phyloP scores from a whole-genome alignment of 2,329 filamentous ascomycete species.

The Colletotrichum sojae region DNA sequence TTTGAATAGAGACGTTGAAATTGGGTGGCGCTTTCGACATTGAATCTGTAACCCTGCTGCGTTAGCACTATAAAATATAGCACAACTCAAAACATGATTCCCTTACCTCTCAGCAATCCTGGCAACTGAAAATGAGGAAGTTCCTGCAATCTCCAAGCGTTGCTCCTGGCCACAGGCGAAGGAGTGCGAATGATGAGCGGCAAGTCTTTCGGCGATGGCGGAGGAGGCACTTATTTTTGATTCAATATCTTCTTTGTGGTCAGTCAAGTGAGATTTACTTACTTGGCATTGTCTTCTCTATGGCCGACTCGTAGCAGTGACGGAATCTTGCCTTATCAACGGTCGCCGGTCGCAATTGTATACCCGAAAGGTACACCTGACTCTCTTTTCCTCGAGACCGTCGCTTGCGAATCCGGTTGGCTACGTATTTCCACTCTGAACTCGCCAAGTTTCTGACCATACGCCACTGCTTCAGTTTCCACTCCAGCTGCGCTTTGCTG shows the following conservation, averaged over 20 bases:
- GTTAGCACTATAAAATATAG: too few relatives aligned
- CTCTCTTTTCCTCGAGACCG: not conserved
- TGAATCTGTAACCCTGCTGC: too few relatives aligned
- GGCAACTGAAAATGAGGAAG: not conserved
- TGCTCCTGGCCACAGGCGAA: not conserved
- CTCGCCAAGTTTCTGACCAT: constrained; percentile 3
- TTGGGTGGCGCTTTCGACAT: too few relatives aligned
- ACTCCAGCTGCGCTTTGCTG: constrained; percentile 16
- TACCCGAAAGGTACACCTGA: constrained; percentile 9
- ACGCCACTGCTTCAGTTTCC: constrained; percentile 17
- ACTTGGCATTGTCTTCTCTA: not conserved
- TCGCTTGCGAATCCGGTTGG: not conserved
- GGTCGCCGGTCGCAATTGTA: rapidly evolving
- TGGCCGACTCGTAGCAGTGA: not conserved
- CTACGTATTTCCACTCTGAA: constrained; percentile 12
- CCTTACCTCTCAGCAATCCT: not conserved
- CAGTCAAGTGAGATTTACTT: not conserved
- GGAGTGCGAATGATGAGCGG: constrained; percentile 14
- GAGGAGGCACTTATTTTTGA: not conserved
- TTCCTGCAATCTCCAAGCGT: not conserved
- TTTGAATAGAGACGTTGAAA: too few relatives aligned
- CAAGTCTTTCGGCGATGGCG: not conserved
- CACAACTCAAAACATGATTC: too few relatives aligned
- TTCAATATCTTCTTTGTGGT: not conserved
- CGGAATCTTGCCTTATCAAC: not conserved